phyloP scores from a whole-genome alignment of 305 asterid genomes.

The Lippia alba region DNA sequence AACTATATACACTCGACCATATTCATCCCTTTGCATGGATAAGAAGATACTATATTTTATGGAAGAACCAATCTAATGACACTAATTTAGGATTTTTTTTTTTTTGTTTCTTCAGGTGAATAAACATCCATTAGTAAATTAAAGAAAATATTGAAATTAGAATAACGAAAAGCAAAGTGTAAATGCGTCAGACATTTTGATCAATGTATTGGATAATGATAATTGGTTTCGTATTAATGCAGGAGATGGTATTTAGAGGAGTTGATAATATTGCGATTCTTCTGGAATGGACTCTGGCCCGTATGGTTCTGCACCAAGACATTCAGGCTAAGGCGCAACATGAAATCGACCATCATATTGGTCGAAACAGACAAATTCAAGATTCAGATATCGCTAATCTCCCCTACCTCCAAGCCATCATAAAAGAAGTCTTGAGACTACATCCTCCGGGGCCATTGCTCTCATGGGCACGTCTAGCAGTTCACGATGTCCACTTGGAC shows the following conservation, averaged over 20 bases:
- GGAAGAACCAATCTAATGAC: no score
- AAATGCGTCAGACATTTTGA: no score
- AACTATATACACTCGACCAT: neutral
- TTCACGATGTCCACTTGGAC: constrained; percentile 55
- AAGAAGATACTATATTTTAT: no score
- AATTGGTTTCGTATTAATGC: neutral
- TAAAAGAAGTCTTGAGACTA: constrained; percentile 56
- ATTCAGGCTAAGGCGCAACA: constrained; percentile 53
- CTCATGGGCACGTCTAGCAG: constrained; percentile 70
- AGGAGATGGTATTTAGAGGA: constrained; percentile 79
- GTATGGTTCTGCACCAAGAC: constrained; percentile 65
- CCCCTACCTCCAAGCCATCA: constrained; percentile 58
- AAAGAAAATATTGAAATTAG: no score
- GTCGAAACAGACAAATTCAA: constrained; percentile 28
- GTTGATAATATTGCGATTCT: constrained; percentile 65
- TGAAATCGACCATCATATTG: constrained; percentile 47
- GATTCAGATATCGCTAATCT: constrained; percentile 56
- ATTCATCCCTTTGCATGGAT: neutral
- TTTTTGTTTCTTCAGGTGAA: no score
- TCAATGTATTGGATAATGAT: no score
- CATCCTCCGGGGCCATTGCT: constrained; percentile 74
- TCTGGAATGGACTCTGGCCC: constrained; percentile 69
- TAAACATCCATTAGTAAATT: no score
- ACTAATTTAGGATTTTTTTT: no score
- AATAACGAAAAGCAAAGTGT: no score